phyloP scores from a whole-genome alignment of 2,329 filamentous ascomycete species.

The Aspergillus proliferans region DNA sequence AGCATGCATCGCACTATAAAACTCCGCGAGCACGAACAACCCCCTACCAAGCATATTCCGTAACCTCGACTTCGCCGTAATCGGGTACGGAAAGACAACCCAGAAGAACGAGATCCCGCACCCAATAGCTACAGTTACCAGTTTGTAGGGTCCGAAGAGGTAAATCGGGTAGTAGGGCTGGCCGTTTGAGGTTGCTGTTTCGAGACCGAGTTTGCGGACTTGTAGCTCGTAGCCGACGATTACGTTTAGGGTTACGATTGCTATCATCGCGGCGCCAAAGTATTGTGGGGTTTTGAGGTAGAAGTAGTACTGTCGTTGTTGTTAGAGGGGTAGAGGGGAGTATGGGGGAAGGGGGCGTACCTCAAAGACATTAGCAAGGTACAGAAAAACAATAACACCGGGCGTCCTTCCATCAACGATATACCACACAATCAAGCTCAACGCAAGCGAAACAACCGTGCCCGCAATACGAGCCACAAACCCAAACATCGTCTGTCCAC shows the following conservation, averaged over 20 bases:
- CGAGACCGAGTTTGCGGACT: constrained; percentile 49
- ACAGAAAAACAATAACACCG: constrained; percentile 63
- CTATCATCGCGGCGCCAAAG: constrained; percentile 54
- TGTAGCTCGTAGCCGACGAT: constrained; percentile 71
- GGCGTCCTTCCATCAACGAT: constrained; percentile 58
- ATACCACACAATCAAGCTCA: constrained; percentile 63
- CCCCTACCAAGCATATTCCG: constrained; percentile 60
- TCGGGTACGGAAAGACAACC: constrained; percentile 67
- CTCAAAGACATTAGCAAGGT: constrained; percentile 57
- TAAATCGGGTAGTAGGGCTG: constrained; percentile 66
- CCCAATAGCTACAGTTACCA: constrained; percentile 61
- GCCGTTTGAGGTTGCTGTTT: constrained; percentile 50
- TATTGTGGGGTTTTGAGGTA: constrained; percentile 62
- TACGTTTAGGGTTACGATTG: constrained; percentile 53
- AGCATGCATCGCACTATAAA: constrained; percentile 64
- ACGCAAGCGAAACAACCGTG: constrained; percentile 56
- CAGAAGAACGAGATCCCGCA: constrained; percentile 67
- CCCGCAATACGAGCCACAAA: constrained; percentile 60
- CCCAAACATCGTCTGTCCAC: constrained; percentile 63
- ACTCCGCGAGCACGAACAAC: constrained; percentile 66
- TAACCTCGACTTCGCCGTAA: constrained; percentile 63
- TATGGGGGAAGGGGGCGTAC: constrained; percentile 9
- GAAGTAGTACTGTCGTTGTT: constrained; percentile 49
- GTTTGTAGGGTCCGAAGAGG: constrained; percentile 62
- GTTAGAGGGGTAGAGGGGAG: constrained; percentile 1